Conservation (phyloP, 441 rosid species). For the Jatropha podagrica region DNA sequence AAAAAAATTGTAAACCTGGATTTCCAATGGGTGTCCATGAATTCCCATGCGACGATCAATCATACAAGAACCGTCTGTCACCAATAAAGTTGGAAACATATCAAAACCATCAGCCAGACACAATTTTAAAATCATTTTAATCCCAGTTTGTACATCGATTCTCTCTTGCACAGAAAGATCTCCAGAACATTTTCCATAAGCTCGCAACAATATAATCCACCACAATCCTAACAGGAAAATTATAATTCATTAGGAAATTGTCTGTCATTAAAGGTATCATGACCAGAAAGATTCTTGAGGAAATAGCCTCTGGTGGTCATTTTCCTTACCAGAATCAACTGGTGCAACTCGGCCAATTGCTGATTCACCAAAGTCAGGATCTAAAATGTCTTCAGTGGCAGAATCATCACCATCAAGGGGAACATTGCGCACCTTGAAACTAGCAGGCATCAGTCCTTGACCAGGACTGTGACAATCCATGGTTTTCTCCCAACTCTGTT, state of each 20-base stretch:
- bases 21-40: constrained; percentile 92
- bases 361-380: constrained; percentile 87
- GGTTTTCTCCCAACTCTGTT: constrained; percentile 94
- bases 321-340: constrained; percentile 73
- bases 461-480: constrained; percentile 95
- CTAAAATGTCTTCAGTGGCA: constrained; percentile 73
- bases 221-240: constrained; percentile 59
- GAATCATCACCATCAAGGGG: constrained; percentile 81
- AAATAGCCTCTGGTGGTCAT: constrained; percentile 5
- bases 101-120: constrained; percentile 91
- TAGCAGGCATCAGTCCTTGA: constrained; percentile 92
- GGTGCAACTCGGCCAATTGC: constrained; percentile 97
- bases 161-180: constrained; percentile 82
- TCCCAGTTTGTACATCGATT: constrained; percentile 91
- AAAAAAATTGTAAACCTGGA: constrained; percentile 54
- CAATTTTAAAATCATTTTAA: constrained; percentile 73
- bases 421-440: constrained; percentile 79
- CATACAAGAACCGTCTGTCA: constrained; percentile 94
- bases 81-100: constrained; percentile 85
- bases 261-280: constrained; percentile 9
- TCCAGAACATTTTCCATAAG: constrained; percentile 78
- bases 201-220: constrained; percentile 88
- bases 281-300: background rate
- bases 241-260: constrained; percentile 5
- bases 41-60: constrained; percentile 92